Base-by-base conservation (phyloP, 306 rosid genomes). In the Crotalaria pallida region DNA sequence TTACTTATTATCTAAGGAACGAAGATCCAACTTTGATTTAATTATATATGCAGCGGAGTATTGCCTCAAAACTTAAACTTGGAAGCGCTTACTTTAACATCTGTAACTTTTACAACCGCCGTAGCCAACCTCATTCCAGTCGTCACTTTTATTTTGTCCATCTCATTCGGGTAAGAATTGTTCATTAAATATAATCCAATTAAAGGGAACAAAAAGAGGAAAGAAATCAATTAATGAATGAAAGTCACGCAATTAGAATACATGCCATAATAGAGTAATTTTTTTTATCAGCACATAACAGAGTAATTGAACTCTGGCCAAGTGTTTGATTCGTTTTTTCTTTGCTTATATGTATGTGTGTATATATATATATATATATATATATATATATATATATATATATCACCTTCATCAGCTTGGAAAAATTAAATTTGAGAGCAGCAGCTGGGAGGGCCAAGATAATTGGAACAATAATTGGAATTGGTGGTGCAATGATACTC, bases 61-160 rank as follows among this genome's bases (percentile, higher is more conserved):
- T 64, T 89, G 59, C 58, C 82, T 16, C 96, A 87, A 64, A 87
- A 84, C 49, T 51, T 89, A 17, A 78, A 89, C 49, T 19, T 87
- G 18, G 75, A 78, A 51, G 71, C 88, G 44, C 27, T 89, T 38
- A 69, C 80, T 26, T 65, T 81, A 34, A 83, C 87, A 16, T 85
- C 92, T 0, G 83, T 84, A 27, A 85, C 92, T 5, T 87, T 81
- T 80, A 79, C 85, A 41, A 65, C 92, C 0, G 92, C 96, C 69
- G 78, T 85, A 61, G 4, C 40, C 29, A 88, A 89, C 45, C 88
- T 89, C 19, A 0, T 24, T 67, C 96, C 96, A 6, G 89, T 84
- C 60, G 17, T 84, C 15, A 89, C 96, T 16, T 86, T 84, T 27
- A 15, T 83, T 47, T 58, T 89, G 45, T 86, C 92, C 22, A 17